Evolutionary conservation across 345 rosid genomes (phyloP).

Genomic region (Eucalyptus curtisii): DNA sequence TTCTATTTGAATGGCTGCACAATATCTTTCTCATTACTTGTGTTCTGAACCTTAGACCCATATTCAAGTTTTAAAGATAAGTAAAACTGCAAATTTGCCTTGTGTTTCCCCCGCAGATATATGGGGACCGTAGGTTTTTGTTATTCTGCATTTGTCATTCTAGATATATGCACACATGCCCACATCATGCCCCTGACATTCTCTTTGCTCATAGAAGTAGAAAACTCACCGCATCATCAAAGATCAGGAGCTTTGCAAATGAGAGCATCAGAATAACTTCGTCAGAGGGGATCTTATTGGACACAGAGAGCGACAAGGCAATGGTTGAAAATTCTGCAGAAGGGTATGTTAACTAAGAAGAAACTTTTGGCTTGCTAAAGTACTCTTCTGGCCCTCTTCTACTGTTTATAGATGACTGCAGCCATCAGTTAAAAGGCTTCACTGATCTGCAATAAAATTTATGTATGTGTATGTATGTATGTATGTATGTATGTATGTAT

Average conservation of each 20-base stretch:
- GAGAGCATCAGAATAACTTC: background rate
- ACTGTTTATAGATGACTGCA: background rate
- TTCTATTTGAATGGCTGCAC: background rate
- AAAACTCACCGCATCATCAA: background rate
- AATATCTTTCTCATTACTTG: background rate
- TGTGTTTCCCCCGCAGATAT: background rate
- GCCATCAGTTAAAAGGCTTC: background rate
- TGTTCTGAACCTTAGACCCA: background rate
- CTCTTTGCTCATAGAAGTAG: background rate
- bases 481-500: background rate
- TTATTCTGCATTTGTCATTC: background rate
- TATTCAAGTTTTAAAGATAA: background rate
- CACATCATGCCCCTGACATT: background rate
- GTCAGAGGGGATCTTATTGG: background rate
- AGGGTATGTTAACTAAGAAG: background rate
- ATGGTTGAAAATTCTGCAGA: background rate
- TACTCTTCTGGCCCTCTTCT: background rate
- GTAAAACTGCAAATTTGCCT: background rate
- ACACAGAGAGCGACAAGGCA: background rate
- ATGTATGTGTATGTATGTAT: background rate
- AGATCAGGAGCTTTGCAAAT: background rate
- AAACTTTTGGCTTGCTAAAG: background rate
- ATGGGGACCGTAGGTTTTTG: background rate
- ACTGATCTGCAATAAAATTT: background rate
- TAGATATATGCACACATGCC: background rate